Evolutionary conservation across 345 rosid genomes (phyloP).

Genomic region (Populus tremula): DNA sequence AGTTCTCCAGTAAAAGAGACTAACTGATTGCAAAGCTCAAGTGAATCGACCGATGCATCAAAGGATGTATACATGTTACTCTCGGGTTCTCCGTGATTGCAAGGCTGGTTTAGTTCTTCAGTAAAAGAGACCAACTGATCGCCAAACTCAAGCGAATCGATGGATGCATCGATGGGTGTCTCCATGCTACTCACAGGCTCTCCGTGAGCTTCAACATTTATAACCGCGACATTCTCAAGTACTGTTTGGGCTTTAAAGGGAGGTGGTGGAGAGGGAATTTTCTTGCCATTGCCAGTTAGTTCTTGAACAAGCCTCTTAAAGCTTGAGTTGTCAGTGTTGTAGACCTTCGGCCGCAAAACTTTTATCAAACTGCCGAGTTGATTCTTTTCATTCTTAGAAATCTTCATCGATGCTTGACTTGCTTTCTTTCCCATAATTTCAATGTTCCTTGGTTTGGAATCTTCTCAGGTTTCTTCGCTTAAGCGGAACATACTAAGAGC

Average conservation of each 20-base stretch:
- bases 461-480: neutral
- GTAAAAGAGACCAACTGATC: neutral
- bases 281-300: constrained; percentile 33
- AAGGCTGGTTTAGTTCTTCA: neutral
- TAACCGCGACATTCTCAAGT: neutral
- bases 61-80: neutral
- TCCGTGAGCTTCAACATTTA: neutral
- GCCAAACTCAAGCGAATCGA: constrained; percentile 3
- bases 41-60: neutral
- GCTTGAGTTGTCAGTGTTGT: constrained; percentile 43
- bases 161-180: neutral
- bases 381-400: constrained; percentile 26
- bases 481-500: neutral
- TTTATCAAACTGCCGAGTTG: constrained; percentile 19
- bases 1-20: neutral
- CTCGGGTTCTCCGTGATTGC: neutral
- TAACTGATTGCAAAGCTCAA: neutral
- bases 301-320: constrained; percentile 53
- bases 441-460: neutral
- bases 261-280: neutral
- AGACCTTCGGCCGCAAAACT: constrained; percentile 44
- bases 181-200: neutral
- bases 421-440: constrained; percentile 37
- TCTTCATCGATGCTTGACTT: constrained; percentile 17
- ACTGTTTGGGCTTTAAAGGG: neutral